A percentile compares a stretch with the other conserved stretches of the same genome.
phyloP scores from a whole-genome alignment of 2,329 filamentous ascomycete genomes.

The Penicillium sp. region DNA sequence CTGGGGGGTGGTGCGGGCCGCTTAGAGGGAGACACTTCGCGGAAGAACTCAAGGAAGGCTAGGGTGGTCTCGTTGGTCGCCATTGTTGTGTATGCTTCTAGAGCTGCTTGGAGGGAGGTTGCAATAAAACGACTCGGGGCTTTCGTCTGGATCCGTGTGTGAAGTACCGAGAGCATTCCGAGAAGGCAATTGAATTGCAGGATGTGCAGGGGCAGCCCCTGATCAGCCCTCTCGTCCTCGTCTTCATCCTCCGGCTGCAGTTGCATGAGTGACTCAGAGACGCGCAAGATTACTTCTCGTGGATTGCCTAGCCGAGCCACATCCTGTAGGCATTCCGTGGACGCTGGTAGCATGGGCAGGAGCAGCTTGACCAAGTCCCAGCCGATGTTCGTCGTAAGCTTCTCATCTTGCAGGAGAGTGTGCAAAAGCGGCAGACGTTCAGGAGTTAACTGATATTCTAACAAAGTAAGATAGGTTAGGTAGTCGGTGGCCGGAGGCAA shows the following conservation, averaged over 20 bases:
- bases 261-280: slow-evolving; percentile 59
- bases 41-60: slow-evolving; percentile 57
- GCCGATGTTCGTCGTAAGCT: slow-evolving; percentile 61
- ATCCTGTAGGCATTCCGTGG: slow-evolving; percentile 59
- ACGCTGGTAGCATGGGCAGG: slow-evolving; percentile 58
- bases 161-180: slow-evolving; percentile 56
- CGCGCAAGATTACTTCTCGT: slow-evolving; percentile 62
- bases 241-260: slow-evolving; percentile 50
- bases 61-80: slow-evolving; percentile 57
- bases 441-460: slow-evolving; percentile 62
- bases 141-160: slow-evolving; percentile 62
- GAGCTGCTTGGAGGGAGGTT: slow-evolving; percentile 60
- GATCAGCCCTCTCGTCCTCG: slow-evolving; percentile 36
- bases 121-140: slow-evolving; percentile 63
- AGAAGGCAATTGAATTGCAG: slow-evolving; percentile 25
- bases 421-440: slow-evolving; percentile 59
- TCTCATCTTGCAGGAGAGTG: slow-evolving; percentile 59
- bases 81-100: slow-evolving; percentile 59
- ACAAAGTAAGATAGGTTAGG: slow-evolving; percentile 63
- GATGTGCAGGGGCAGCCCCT: slow-evolving; percentile 17
- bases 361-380: slow-evolving; percentile 65
- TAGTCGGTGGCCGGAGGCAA: slow-evolving; percentile 63
- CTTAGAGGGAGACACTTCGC: slow-evolving; percentile 56
- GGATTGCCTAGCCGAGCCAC: slow-evolving; percentile 63
- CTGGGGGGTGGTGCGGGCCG: slow-evolving; percentile 60